phyloP scores from a whole-genome alignment of 106 monocot species.

The Acanthochlamys bracteata region DNA sequence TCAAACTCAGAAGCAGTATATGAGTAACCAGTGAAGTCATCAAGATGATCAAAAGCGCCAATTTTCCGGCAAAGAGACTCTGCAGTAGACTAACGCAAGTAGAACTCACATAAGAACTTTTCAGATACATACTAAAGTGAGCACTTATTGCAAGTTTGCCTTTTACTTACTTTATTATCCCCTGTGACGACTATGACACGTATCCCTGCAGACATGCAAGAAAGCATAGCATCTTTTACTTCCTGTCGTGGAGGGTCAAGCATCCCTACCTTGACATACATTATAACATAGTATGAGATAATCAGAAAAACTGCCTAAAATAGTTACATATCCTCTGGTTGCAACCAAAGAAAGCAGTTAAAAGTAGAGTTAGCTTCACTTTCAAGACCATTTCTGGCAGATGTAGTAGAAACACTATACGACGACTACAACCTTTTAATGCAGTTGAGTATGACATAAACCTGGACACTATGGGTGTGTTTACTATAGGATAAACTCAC shows the following conservation, averaged over 20 bases:
- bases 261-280: conserved; percentile 80
- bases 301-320: no score
- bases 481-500: no score
- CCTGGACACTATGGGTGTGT: no score
- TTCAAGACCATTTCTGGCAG: no score
- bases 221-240: conserved; percentile 85
- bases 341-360: no score
- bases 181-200: conserved; percentile 99
- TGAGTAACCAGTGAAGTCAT: conserved; percentile 80
- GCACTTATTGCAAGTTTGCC: not conserved
- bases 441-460: no score
- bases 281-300: conserved; percentile 6
- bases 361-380: no score
- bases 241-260: conserved; percentile 97
- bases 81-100: conserved; percentile 70
- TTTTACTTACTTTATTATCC: conserved; percentile 76
- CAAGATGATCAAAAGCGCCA: conserved; percentile 85
- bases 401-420: no score
- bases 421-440: no score
- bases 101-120: conserved; percentile 6
- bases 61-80: conserved; percentile 94
- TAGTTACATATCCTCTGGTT: no score
- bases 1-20: conserved; percentile 99
- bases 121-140: no score
- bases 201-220: conserved; percentile 96